Evolutionary conservation across 257 asterid species (phyloP), one percentile per base, ranked within the genome.

Genomic region (Penstemon barbatus): DNA sequence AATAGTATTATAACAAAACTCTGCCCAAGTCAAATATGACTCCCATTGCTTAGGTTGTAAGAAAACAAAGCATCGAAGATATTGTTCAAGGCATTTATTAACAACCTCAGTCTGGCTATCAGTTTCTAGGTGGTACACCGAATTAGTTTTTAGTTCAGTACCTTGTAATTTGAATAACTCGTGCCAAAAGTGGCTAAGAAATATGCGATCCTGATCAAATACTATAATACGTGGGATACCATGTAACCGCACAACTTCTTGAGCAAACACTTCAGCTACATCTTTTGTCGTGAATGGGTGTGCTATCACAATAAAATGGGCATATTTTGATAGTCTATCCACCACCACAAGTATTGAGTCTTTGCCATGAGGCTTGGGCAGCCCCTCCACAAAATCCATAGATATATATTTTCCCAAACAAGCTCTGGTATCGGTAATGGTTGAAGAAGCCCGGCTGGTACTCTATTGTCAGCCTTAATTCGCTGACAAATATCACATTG

Each of bases 1-100:
- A 3, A 40, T 11, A 2, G 69, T 64, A 12, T 65, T 72, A 12
- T 48, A 72, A 68, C 72, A 65, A 7, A 7, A 38, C 18, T 65
- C 57, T 3, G 49, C 68, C 72, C 68, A 56, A 41, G 63, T 6
- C 7, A 66, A 13, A 6, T n/a, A 6, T 2, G 13, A 8, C 5
- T 5, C 8, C 44, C 68, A 63, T 10, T 44, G 11, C 3, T 40
- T n/a, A 1, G 56, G 68, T 8, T 18, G 12, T 19, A 44, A 41
- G 18, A 18, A 10, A 0, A 6, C n/a, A 0, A 63, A 9, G 25
- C 68, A 63, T 4, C 68, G 18, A 0, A 63, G 3, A 63, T 63
- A 63, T 45, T 63, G 43, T 37, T 63, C 68, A 0, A 45, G 0
- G 6, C 55, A 63, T 10, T 25, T 11, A 5, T 63, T 63, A 6